Evolutionary conservation across 2,329 filamentous ascomycete genomes (phyloP), one percentile per base, ranked within the genome.

Genomic region (Plenodomus lindquistii): DNA sequence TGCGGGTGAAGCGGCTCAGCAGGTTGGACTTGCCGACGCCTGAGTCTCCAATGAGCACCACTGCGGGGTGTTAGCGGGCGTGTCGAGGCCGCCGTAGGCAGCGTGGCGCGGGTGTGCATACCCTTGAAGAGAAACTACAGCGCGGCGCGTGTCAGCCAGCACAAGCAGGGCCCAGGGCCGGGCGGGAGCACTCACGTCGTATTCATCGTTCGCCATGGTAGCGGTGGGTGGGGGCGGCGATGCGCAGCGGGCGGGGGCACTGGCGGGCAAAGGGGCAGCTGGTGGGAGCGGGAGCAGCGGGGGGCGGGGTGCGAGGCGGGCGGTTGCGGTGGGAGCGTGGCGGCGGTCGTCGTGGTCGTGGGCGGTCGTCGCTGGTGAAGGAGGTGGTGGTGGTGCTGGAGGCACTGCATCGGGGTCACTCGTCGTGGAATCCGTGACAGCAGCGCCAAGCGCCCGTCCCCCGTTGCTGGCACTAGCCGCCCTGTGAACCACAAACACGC

Each of bases 11-110:
- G 78, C 95, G 89, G 80, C 92, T 97, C 79, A 99, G 84, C 68
- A 99, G 90, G 81, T 99, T 99, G 81, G 94, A 99, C 84, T 99
- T 99, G 81, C 94, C 94, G 78, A 99, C 94, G 70, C 94, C 94
- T 65, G 92, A 97, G 81, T 99, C 94, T 85, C 94, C 94, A 75
- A 99, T 99, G 76, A 99, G 83, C 74, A 99, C 94, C 74, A 97
- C 93, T 96, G 72, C 55, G 56, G 58, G 54, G 53, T 31, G 54
- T 69, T 63, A 70, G 67, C 58, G 67, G 65, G 62, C 40, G 40
- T 41, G 40, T 27, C 21, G 40, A 31, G n/a, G 42, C 29, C 21
- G 36, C 46, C 37, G 34, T 65, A 54, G 62, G 63, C 31, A 40
- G 42, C 37, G 56, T 39, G 54, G 44, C 44, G 37, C 49, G 9